These are phyloP conservation scores for Tolypocladium tundrense DNA, from an alignment of 2,329 filamentous ascomycete species.

Conservation along the genomic window DNA sequence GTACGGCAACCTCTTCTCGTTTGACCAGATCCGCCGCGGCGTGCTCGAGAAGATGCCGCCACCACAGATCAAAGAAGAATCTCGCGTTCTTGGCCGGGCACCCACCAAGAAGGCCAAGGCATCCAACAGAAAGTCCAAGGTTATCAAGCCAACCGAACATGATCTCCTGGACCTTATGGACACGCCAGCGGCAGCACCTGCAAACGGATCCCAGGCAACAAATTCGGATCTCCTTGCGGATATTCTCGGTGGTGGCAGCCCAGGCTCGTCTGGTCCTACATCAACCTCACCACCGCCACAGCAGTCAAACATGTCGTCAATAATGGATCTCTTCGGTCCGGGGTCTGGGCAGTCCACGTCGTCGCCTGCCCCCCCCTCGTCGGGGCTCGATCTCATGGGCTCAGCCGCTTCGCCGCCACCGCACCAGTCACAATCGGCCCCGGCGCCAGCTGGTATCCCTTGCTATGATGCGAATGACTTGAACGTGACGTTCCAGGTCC, in stretches of 20 bases:
- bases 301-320: conserved; percentile 53
- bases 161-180: conserved; percentile 93
- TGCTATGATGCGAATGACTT: conserved; percentile 86
- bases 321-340: conserved; percentile 79
- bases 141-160: conserved; percentile 76
- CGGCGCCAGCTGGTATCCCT: conserved; percentile 45
- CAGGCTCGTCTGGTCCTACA: conserved; percentile 27
- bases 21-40: conserved; percentile 76
- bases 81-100: conserved; percentile 77
- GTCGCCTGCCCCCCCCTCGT: conserved; percentile 27
- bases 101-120: conserved; percentile 55
- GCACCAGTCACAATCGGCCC: conserved; percentile 24
- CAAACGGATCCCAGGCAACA: conserved; percentile 45
- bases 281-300: conserved; percentile 37
- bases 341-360: conserved; percentile 25
- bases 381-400: conserved; percentile 39
- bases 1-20: conserved; percentile 87
- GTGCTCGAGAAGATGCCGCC: conserved; percentile 97
- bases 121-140: conserved; percentile 64
- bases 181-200: conserved; percentile 44
- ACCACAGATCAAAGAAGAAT: conserved; percentile 93
- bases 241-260: conserved; percentile 66
- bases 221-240: conserved; percentile 85
- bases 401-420: conserved; percentile 39
- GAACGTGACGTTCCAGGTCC: conserved; percentile 69